These are phyloP conservation scores for Nothomitra cinnamomea DNA, from an alignment of 2,329 filamentous ascomycete genomes.

Conservation along the genomic window DNA sequence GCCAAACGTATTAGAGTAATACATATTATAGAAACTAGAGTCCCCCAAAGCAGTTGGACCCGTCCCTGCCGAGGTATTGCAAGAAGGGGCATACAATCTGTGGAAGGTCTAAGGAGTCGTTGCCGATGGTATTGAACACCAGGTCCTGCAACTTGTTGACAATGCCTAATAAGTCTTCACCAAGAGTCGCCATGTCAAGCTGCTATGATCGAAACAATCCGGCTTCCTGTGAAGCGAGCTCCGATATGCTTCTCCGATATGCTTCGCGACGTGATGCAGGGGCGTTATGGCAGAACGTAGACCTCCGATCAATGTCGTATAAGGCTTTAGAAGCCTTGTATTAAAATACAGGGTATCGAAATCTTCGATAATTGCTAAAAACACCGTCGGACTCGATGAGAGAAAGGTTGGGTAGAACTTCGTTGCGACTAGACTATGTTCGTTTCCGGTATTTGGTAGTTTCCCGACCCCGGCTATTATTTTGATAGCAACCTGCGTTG, in stretches of 20 bases:
- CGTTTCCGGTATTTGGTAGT: too few species aligned
- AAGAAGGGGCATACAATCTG: conserved; percentile 62
- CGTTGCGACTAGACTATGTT: too few species aligned
- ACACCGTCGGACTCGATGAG: too few species aligned
- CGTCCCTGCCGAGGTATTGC: neutral
- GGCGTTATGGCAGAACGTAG: too few species aligned
- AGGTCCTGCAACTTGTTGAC: conserved; percentile 98
- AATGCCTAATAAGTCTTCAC: conserved; percentile 84
- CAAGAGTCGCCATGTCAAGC: conserved; percentile 65
- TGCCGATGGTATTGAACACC: conserved; percentile 99
- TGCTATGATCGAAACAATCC: neutral
- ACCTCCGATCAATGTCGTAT: conserved; percentile 13
- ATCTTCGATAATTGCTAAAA: neutral
- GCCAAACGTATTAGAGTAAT: neutral
- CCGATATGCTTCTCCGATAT: conserved; percentile 10
- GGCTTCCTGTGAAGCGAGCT: neutral
- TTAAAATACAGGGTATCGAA: neutral
- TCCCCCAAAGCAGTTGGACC: neutral
- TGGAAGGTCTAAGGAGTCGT: conserved; percentile 89
- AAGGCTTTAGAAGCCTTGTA: too few species aligned
- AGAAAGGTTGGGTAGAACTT: too few species aligned
- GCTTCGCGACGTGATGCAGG: conserved; percentile 11
- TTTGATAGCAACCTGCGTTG: too few species aligned
- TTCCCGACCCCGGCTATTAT: too few species aligned
- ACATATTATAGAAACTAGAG: neutral